Evolutionary conservation across 192 early-diverging fungal genomes (phyloP).

Genomic region (Neocallimastix lanati): DNA sequence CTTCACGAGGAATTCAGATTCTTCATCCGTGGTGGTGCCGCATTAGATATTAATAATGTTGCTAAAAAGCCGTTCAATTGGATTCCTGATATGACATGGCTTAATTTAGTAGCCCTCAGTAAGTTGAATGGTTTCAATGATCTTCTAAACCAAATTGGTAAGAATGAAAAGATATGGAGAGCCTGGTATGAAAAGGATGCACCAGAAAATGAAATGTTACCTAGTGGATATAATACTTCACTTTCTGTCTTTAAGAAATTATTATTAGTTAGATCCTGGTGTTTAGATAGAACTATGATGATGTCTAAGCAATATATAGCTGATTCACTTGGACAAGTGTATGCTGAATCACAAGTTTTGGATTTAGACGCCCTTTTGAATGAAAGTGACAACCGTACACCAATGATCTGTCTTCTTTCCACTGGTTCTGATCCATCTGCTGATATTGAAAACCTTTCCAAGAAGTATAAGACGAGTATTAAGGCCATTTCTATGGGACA

Average conservation of each 20-base stretch:
- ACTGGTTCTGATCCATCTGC: conserved; percentile 42
- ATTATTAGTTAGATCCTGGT: conserved; percentile 40
- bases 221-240: conserved; percentile 35
- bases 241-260: conserved; percentile 34
- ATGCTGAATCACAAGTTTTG: conserved; percentile 46
- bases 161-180: conserved; percentile 47
- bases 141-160: conserved; percentile 42
- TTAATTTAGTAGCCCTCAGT: conserved; percentile 37
- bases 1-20: conserved; percentile 43
- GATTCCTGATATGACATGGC: conserved; percentile 50
- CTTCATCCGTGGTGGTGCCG: conserved; percentile 42
- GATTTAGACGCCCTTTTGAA: conserved; percentile 34
- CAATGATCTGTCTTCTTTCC: conserved; percentile 48
- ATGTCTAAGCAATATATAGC: conserved; percentile 47
- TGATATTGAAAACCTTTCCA: conserved; percentile 41
- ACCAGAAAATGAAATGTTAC: conserved; percentile 42
- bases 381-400: conserved; percentile 40
- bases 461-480: conserved; percentile 45
- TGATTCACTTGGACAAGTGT: conserved; percentile 18
- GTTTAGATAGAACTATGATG: conserved; percentile 42
- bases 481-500: conserved; percentile 55
- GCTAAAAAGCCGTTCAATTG: conserved; percentile 49
- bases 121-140: conserved; percentile 45
- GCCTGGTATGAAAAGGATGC: conserved; percentile 45
- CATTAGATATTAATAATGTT: conserved; percentile 42